Base-by-base conservation (phyloP, 163 green algal genomes). In the Volvox carteri region DNA sequence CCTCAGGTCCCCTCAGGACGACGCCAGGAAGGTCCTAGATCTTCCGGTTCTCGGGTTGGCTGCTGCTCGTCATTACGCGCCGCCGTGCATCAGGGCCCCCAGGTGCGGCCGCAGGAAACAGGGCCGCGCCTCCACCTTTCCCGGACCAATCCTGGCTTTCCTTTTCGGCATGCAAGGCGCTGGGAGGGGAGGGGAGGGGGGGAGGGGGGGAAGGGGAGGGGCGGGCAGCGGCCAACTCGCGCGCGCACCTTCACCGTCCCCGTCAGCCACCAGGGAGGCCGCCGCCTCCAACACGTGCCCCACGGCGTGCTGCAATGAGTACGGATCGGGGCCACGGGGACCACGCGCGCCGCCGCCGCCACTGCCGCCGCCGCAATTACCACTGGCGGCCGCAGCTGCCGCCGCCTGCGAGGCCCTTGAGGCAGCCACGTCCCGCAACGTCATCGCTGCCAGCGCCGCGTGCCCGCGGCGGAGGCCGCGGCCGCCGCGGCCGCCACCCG, bases 261-360 rank as follows among this genome's bases (percentile, higher is more conserved):
- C 75, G 23, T 42, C 75, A 52, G 50, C 30, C 46, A 48, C 35
- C 50, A 39, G 37, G 12, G 11, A 52, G 39, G 75, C 75, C 48
- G 75, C 75, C 50, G 48, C n/a, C 50, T 46, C 30, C 30, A 68
- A 30, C 1, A 72, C 75, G 50, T 84, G 75, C 30, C n/a, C 48
- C 75, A 84, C 48, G 0, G 44, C 75, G 33, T 84, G 75, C 48
- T 70, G 75, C 75, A 84, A 48, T 6, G 44, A 68, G 75, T 84
- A 84, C 28, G n/a, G 16, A 18, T 84, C 75, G 30, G 75, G 75
- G 8, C 39, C 19, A 18, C 75, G 75, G 0, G 75, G 30, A 33
- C 75, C 75, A 8, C 75, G 30, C 30, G 75, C 54, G 48, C 75
- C 48, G 46, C 75, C 48, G 75, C 75, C 18, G 50, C 75, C 75